Base-by-base conservation (phyloP, 2,329 filamentous ascomycete genomes). In the Daldinia sp. region DNA sequence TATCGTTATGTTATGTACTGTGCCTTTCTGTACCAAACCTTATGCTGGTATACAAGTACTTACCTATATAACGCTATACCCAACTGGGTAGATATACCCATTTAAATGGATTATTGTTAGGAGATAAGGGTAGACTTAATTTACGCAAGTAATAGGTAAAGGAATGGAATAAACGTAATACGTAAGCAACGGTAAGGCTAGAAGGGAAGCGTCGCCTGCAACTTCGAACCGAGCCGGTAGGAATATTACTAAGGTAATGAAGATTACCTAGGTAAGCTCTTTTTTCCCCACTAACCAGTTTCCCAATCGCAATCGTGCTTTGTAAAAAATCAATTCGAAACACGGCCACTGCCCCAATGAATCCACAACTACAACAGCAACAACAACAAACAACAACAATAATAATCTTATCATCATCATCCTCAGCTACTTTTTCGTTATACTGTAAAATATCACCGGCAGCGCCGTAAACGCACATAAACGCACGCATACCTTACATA, bases 291-390 rank as follows among this genome's bases (percentile, higher is more conserved):
- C 44, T 48, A 48, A 39, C 44, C 20, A 26, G 10, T 48, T 42
- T 26, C 44, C 42, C 42, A 44, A 44, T 44, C 6, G 44, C 42
- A 44, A 44, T 44, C 6, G 44, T 28, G 44, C 33, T 7, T 48
- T 20, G 13, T 44, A 44, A 54, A 44, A 63, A 55, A 44, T 60
- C 65, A 65, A 69, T 63, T 53, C 60, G 57, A 69, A 69, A 69
- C 60, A 69, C 44, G 63, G 13, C 6, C 28, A 35, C 50, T 28
- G 12, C 13, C 10, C 58, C 37, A 51, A 39, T 15, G 20, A 30
- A 26, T 41, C 44, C 55, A 39, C 35, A 39, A 39, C 35, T 50
- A 37, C 12, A 39, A 39, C 12, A 13, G 15, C 35, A 33, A 33
- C 30, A n/a, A 18, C 35, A 60, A 23, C 2, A 23, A 2, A 23